These are phyloP conservation scores for Collybiopsis luxurians DNA, from an alignment of 768 basidiomycete genomes.

Conservation along the genomic window DNA sequence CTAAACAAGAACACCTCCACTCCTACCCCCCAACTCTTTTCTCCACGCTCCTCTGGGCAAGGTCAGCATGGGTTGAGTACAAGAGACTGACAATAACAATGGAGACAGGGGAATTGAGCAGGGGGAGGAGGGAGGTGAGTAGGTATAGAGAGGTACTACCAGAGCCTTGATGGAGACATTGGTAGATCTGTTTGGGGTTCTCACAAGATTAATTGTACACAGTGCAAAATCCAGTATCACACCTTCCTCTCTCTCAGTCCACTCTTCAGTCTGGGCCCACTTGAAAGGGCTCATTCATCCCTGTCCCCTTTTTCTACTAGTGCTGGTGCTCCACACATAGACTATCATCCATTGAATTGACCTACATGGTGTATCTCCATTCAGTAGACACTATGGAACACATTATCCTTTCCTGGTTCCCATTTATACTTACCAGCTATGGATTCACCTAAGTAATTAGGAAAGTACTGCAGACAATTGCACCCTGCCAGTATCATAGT, in stretches of 20 bases:
- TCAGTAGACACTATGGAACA: constrained; percentile 90
- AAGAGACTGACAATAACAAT: background rate
- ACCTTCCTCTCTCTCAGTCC: too few relatives aligned
- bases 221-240: too few relatives aligned
- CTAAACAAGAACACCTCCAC: constrained; percentile 21
- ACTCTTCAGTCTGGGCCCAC: constrained; percentile 54
- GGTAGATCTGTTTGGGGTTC: too few relatives aligned
- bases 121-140: background rate
- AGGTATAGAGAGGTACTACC: constrained; percentile 36
- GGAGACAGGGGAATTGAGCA: background rate
- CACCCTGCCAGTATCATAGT: too few relatives aligned
- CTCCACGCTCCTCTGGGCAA: constrained; percentile 51
- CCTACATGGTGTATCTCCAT: constrained; percentile 73
- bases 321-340: constrained; percentile 26
- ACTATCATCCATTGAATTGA: constrained; percentile 38
- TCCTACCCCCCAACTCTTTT: constrained; percentile 75
- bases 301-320: background rate
- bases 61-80: background rate
- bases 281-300: background rate
- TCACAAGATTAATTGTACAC: too few relatives aligned
- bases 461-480: too few relatives aligned
- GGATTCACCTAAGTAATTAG: too few relatives aligned
- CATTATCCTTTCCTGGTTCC: constrained; percentile 83
- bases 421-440: too few relatives aligned
- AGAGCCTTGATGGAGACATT: constrained; percentile 56